Conservation (phyloP, 23 red algal species). For the Pyropia yezoensis region DNA sequence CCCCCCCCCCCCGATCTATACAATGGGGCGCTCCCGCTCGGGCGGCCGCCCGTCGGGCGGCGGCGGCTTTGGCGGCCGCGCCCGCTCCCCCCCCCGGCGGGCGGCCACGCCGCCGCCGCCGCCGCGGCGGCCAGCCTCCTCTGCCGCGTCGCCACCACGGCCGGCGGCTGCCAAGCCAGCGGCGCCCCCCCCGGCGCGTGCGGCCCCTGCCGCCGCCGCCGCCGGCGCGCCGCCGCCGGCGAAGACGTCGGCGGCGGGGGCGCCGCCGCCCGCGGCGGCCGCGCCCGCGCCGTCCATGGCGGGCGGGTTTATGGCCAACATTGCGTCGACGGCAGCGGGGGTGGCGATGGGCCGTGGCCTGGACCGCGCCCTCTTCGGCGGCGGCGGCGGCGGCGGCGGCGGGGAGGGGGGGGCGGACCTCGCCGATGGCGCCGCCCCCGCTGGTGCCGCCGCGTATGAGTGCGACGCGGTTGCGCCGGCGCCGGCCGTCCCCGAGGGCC, state of each 20-base stretch:
- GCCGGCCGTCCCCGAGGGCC: constrained; percentile 11
- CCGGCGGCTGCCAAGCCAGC: no score
- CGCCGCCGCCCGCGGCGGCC: constrained; percentile 30
- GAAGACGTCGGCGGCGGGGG: constrained; percentile 12
- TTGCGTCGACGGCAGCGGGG: constrained; percentile 47
- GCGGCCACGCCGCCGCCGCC: no score
- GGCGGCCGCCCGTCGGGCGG: no score
- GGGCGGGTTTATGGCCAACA: constrained; percentile 62
- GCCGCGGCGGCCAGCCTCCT: no score
- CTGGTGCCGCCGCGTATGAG: constrained; percentile 2
- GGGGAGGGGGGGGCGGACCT: not conserved
- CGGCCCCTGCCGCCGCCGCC: no score
- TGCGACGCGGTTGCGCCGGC: not conserved
- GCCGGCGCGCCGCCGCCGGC: constrained; percentile 3
- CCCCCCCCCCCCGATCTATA: no score
- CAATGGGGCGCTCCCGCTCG: no score
- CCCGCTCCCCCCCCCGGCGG: no score
- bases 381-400: constrained; percentile 10
- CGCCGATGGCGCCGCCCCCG: not conserved
- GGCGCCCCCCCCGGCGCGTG: no score
- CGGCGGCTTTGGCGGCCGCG: no score
- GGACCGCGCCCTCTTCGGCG: constrained; percentile 51
- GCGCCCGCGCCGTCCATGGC: constrained; percentile 36
- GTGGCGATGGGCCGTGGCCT: constrained; percentile 51
- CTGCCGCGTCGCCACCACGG: no score